Evolutionary conservation across 768 basidiomycete species (phyloP).

Genomic region (Russula sp.): DNA sequence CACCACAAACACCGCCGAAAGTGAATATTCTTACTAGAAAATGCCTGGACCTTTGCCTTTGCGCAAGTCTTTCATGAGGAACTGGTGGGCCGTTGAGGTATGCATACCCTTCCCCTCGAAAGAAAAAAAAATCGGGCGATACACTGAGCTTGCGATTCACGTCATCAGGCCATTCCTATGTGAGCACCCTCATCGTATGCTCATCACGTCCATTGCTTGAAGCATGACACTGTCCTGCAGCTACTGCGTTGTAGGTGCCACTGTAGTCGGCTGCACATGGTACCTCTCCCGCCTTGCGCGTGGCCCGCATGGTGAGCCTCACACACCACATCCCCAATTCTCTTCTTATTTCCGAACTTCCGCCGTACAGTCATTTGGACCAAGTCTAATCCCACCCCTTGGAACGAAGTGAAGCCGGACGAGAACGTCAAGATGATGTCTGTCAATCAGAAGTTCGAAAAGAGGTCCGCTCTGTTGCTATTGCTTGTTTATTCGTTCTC

Average conservation of each 20-base stretch:
- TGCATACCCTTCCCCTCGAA: neutral
- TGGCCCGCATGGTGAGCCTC: constrained; percentile 41
- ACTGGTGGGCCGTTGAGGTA: constrained; percentile 32
- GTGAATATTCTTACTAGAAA: neutral
- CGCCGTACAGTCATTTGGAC: constrained; percentile 53
- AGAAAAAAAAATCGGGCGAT: neutral
- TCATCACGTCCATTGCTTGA: neutral
- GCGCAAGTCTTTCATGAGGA: constrained; percentile 26
- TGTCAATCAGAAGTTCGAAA: constrained; percentile 72
- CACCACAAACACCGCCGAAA: constrained; percentile 14
- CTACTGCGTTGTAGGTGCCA: constrained; percentile 50
- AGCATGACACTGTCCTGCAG: constrained; percentile 33
- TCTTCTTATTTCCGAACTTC: constrained; percentile 4
- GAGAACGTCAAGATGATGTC: constrained; percentile 70
- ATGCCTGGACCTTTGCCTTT: constrained; percentile 19
- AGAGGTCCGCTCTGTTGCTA: constrained; percentile 48
- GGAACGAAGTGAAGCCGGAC: constrained; percentile 74
- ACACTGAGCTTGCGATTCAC: neutral
- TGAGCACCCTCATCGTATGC: constrained; percentile 4
- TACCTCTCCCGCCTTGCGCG: constrained; percentile 46
- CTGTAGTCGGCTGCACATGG: constrained; percentile 43
- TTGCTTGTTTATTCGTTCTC: neutral
- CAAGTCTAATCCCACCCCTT: constrained; percentile 79
- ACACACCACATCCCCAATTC: neutral
- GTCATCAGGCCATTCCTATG: constrained; percentile 30